Conservation (phyloP, 495 filamentous ascomycete species). For the Polyplosphaeria fusca region DNA sequence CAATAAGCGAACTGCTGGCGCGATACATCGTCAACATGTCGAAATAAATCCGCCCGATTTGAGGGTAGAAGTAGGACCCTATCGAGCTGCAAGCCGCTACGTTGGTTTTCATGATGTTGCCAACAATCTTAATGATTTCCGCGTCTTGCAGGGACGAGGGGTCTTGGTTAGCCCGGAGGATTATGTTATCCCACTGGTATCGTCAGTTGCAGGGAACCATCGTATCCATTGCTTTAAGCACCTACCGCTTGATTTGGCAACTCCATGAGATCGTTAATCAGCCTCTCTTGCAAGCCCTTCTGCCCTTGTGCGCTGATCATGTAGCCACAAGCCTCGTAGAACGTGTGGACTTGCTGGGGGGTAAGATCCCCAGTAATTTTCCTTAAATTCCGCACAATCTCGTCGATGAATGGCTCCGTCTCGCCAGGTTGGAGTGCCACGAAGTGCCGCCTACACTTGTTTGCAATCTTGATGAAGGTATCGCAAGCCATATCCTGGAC, state of each 20-base stretch:
- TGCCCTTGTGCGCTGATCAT: slow-evolving; percentile 99
- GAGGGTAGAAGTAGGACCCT: slow-evolving; percentile 96
- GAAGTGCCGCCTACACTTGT: slow-evolving; percentile 96
- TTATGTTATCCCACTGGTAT: slow-evolving; percentile 83
- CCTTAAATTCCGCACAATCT: slow-evolving; percentile 91
- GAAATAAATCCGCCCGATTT: slow-evolving; percentile 94
- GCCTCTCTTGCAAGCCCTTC: slow-evolving; percentile 80
- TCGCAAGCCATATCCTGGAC: slow-evolving; percentile 99
- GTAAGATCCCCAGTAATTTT: slow-evolving; percentile 93
- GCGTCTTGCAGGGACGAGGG: slow-evolving; percentile 79
- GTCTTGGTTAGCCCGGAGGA: slow-evolving; percentile 74
- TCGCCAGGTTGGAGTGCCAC: slow-evolving; percentile 94
- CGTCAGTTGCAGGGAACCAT: background rate
- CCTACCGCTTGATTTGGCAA: slow-evolving; percentile 78
- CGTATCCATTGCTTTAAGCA: background rate
- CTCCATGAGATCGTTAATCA: slow-evolving; percentile 89
- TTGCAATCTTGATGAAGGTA: slow-evolving; percentile 99
- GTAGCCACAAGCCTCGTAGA: slow-evolving; percentile 98
- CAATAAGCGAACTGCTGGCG: slow-evolving; percentile 92
- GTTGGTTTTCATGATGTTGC: slow-evolving; percentile 99
- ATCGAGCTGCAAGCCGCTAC: slow-evolving; percentile 95
- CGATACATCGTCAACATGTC: slow-evolving; percentile 99
- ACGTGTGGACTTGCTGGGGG: slow-evolving; percentile 96
- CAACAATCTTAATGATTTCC: slow-evolving; percentile 95
- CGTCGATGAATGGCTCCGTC: slow-evolving; percentile 93